A percentile compares a stretch with the other conserved stretches of the same genome.
These are phyloP conservation scores for Tetraselmis striata DNA, from an alignment of 139 green algal species.

Conservation along the genomic window DNA sequence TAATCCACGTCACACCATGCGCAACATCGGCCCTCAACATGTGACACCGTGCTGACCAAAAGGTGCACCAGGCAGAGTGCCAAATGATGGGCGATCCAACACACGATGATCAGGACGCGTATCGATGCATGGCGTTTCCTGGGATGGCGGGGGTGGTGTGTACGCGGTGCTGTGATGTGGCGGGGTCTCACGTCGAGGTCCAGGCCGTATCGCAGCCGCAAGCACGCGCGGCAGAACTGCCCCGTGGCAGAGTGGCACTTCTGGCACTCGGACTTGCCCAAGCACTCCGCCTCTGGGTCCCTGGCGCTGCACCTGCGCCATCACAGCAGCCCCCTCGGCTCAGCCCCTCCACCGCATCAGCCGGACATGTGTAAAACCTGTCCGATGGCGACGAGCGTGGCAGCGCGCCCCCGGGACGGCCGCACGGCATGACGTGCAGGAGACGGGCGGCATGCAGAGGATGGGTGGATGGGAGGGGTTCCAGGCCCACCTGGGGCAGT, in stretches of 20 bases:
- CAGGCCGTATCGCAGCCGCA: slow-evolving; percentile 45
- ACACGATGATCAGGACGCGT: too few species aligned
- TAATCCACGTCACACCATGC: too few species aligned
- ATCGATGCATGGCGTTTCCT: too few species aligned
- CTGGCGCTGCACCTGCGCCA: background rate
- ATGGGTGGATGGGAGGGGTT: background rate
- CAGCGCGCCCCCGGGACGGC: background rate
- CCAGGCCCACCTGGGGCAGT: slow-evolving; percentile 48
- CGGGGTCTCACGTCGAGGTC: slow-evolving; percentile 28
- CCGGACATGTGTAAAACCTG: background rate
- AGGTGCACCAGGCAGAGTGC: slow-evolving; percentile 41
- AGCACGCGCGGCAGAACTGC: slow-evolving; percentile 62
- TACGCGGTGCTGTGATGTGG: too few species aligned
- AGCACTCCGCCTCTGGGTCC: slow-evolving; percentile 28
- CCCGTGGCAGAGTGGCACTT: slow-evolving; percentile 39
- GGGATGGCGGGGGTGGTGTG: too few species aligned
- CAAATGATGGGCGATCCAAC: too few species aligned
- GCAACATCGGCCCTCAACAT: too few species aligned
- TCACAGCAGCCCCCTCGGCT: too few species aligned
- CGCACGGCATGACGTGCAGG: background rate
- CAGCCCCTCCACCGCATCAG: too few species aligned
- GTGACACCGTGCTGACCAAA: too few species aligned
- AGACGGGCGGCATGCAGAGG: background rate
- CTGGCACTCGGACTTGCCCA: slow-evolving; percentile 61
- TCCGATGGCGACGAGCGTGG: background rate